A percentile compares a stretch with the other conserved stretches of the same genome.
These are phyloP conservation scores for Zoysia japonica DNA, from an alignment of 176 grass and related monocot genomes.

Conservation along the genomic window DNA sequence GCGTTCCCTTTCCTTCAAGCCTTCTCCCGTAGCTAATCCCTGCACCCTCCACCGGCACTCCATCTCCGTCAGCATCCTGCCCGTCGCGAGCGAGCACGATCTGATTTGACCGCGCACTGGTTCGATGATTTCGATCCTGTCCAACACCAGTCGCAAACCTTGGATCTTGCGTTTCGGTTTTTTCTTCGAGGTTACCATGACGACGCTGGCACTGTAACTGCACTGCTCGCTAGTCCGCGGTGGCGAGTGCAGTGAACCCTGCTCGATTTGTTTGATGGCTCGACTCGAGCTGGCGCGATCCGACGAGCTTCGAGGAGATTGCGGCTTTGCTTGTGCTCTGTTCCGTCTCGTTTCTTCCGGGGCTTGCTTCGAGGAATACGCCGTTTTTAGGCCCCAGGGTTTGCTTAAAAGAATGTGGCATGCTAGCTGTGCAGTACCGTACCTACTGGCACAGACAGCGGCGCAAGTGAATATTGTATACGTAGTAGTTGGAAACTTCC, in stretches of 20 bases:
- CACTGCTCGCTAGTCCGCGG: not conserved
- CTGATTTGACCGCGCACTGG: not conserved
- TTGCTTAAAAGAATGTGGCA: not conserved
- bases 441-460: too few species aligned
- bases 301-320: not conserved
- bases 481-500: too few species aligned
- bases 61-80: not conserved
- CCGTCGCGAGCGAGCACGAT: too few species aligned
- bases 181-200: not conserved
- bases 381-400: not conserved
- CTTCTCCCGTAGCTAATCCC: not conserved
- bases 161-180: slow-evolving; percentile 33
- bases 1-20: slow-evolving; percentile 23
- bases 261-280: slow-evolving; percentile 15
- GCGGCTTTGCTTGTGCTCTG: not conserved
- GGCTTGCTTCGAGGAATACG: not conserved
- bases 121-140: not conserved
- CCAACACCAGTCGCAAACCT: slow-evolving; percentile 22
- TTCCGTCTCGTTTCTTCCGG: not conserved
- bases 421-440: not conserved
- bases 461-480: too few species aligned
- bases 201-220: not conserved
- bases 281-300: slow-evolving; percentile 9
- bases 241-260: slow-evolving; percentile 10
- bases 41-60: not conserved